phyloP scores from a whole-genome alignment of 2,329 filamentous ascomycete species.

The Alternaria novae-zelandiae region DNA sequence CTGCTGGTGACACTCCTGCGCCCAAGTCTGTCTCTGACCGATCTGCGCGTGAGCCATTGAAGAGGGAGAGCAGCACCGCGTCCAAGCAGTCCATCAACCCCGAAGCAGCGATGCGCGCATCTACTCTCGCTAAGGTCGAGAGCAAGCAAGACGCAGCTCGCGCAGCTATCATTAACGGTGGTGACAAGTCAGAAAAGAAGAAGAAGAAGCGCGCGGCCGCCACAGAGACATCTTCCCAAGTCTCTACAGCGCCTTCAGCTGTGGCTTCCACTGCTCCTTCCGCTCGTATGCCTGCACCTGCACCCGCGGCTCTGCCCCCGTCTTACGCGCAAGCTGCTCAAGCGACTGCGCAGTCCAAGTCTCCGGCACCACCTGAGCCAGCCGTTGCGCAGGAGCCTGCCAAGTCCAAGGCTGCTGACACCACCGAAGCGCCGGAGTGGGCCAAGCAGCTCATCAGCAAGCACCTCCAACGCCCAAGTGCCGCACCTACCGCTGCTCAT shows the following conservation, averaged over 20 bases:
- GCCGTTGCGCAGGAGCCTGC: conserved; percentile 18
- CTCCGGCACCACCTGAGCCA: conserved; percentile 33
- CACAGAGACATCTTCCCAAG: conserved; percentile 56
- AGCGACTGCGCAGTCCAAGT: conserved; percentile 35
- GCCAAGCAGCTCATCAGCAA: conserved; percentile 45
- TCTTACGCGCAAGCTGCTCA: conserved; percentile 54
- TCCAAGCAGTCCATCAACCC: conserved; percentile 45
- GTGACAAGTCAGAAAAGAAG: conserved; percentile 58
- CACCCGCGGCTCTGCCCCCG: conserved; percentile 20
- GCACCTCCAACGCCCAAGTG: conserved; percentile 30
- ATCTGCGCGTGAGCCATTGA: conserved; percentile 44
- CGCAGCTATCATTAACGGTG: conserved; percentile 50
- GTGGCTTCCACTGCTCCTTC: conserved; percentile 11
- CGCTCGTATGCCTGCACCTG: conserved; percentile 23
- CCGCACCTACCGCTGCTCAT: conserved; percentile 18
- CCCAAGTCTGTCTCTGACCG: conserved; percentile 45
- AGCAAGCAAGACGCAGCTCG: conserved; percentile 51
- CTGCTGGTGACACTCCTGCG: conserved; percentile 44
- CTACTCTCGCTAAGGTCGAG: conserved; percentile 51
- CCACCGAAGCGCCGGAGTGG: conserved; percentile 44
- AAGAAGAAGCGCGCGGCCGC: conserved; percentile 69
- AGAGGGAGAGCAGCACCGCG: conserved; percentile 43
- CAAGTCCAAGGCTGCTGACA: conserved; percentile 21
- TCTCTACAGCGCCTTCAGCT: conserved; percentile 18
- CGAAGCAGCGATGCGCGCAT: conserved; percentile 49